Conservation (phyloP, 1,284 basidiomycete species). For the Cryptococcus sp. region DNA sequence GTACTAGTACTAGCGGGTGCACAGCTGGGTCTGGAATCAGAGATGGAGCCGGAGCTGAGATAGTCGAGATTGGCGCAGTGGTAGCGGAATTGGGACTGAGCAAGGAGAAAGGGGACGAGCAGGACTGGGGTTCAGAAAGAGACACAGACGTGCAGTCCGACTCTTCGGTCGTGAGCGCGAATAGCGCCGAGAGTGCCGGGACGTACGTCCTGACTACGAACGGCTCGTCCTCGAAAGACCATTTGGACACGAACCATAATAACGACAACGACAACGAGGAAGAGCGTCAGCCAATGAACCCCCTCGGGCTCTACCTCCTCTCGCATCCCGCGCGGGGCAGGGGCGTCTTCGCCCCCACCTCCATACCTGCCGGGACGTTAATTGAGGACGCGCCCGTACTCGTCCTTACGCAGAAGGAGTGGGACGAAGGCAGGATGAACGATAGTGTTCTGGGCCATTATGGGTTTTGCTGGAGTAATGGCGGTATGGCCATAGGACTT, state of each 20-base stretch:
- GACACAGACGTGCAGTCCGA: background rate
- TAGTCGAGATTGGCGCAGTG: background rate
- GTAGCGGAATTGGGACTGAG: background rate
- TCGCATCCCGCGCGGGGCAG: slow-evolving; percentile 40
- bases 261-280: background rate
- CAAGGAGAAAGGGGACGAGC: background rate
- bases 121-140: background rate
- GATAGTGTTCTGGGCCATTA: slow-evolving; percentile 80
- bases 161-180: background rate
- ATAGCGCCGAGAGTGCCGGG: background rate
- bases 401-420: slow-evolving; percentile 71
- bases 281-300: slow-evolving; percentile 36
- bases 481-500: slow-evolving; percentile 80
- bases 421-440: slow-evolving; percentile 61
- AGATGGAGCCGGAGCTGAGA: background rate
- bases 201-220: background rate
- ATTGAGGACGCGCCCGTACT: slow-evolving; percentile 87
- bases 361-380: slow-evolving; percentile 65
- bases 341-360: slow-evolving; percentile 57
- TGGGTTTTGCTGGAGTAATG: slow-evolving; percentile 77
- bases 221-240: background rate
- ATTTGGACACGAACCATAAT: background rate
- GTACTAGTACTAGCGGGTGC: slow-evolving; percentile 1
- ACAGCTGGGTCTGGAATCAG: background rate
- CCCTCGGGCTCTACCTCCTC: slow-evolving; percentile 40